phyloP scores from a whole-genome alignment of 176 grass and related monocot species.

The Cocos nucifera region DNA sequence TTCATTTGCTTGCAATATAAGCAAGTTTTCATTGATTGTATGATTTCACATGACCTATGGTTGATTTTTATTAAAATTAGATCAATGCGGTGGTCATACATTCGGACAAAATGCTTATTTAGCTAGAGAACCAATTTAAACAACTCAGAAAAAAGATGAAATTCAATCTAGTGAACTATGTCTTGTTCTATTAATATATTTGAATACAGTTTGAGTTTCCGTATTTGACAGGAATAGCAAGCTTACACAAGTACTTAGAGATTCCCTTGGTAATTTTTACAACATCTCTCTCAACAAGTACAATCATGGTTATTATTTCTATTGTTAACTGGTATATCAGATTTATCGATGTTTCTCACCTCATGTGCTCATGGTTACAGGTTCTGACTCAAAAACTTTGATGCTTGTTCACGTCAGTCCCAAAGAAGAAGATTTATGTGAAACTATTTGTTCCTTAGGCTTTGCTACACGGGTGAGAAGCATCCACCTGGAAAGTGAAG shows the following conservation, averaged over 20 bases:
- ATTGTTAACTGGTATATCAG: slow-evolving; percentile 15
- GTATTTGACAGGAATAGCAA: slow-evolving; percentile 81
- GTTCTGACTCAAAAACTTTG: slow-evolving; percentile 86
- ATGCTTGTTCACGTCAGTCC: slow-evolving; percentile 95
- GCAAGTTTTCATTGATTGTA: no score
- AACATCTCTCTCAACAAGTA: slow-evolving; percentile 3
- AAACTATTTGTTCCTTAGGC: slow-evolving; percentile 83
- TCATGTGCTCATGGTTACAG: slow-evolving; percentile 34
- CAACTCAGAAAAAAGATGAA: no score
- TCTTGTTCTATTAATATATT: neutral
- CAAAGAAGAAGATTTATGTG: slow-evolving; percentile 81
- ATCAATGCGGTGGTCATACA: no score
- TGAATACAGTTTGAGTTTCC: slow-evolving; percentile 10
- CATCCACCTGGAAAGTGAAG: slow-evolving; percentile 63
- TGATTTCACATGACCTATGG: no score
- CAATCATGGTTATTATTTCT: slow-evolving; percentile 17
- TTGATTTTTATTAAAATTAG: no score
- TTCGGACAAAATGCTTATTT: no score
- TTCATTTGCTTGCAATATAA: neutral
- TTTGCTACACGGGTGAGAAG: slow-evolving; percentile 89
- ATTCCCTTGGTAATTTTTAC: slow-evolving; percentile 75
- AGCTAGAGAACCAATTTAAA: no score
- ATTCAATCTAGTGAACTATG: no score
- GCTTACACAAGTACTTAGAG: slow-evolving; percentile 88
- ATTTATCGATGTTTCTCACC: slow-evolving; percentile 16